Evolutionary conservation across 257 asterid species (phyloP).

Genomic region (Mentha longifolia): DNA sequence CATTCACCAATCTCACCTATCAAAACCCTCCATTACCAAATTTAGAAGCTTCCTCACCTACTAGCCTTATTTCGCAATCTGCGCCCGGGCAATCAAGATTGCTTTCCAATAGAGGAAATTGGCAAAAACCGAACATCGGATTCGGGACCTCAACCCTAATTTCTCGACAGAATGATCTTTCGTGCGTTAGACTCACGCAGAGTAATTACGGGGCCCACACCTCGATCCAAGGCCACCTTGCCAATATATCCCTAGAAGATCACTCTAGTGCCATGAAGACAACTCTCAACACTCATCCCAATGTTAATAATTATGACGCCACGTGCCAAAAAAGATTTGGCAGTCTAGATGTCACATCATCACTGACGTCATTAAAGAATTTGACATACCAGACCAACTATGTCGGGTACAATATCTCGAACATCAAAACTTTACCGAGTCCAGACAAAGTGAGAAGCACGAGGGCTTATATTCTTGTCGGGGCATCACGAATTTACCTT

Average conservation of each 20-base stretch:
- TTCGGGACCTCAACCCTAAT: neutral
- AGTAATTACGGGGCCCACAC: constrained; percentile 2
- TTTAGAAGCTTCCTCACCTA: constrained; percentile 22
- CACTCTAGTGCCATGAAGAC: constrained; percentile 20
- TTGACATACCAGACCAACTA: constrained; percentile 5
- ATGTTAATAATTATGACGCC: neutral
- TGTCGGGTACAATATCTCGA: constrained; percentile 33
- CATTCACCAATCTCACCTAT: neutral
- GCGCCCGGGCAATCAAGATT: constrained; percentile 32
- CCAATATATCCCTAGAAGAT: constrained; percentile 12
- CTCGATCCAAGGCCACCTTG: constrained; percentile 21
- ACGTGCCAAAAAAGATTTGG: neutral
- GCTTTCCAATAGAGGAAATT: constrained; percentile 24
- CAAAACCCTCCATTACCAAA: constrained; percentile 25
- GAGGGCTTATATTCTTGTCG: neutral
- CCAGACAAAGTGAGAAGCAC: neutral
- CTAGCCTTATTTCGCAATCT: neutral
- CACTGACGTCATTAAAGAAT: constrained; percentile 8
- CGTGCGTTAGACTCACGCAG: neutral
- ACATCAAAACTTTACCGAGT: constrained; percentile 16
- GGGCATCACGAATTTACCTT: neutral
- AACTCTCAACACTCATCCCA: constrained; percentile 1
- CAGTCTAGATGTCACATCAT: neutral
- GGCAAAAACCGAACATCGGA: constrained; percentile 8
- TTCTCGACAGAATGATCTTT: neutral